Evolutionary conservation across 163 green algal genomes (phyloP).

Genomic region (Smithsoniella earleae): DNA sequence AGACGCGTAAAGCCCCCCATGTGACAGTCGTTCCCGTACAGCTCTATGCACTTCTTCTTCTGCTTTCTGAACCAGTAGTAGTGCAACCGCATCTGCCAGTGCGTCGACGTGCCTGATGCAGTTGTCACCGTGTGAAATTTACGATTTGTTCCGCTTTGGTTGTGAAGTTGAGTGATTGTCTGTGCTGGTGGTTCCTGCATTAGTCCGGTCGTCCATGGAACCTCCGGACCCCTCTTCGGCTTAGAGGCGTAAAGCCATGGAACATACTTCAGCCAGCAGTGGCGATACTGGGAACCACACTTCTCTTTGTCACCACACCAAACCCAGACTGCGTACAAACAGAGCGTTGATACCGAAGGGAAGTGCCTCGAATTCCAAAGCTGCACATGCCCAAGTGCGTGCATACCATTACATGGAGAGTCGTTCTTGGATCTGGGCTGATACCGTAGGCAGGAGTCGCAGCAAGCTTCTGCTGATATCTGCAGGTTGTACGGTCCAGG

Average conservation of each 20-base stretch:
- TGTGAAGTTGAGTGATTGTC: conserved; percentile 1
- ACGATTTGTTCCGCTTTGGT: conserved; percentile 37
- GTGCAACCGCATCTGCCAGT: conserved; percentile 77
- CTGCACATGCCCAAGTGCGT: background rate
- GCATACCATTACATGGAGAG: conserved; percentile 61
- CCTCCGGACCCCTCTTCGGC: conserved; percentile 41
- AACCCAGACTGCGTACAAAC: conserved; percentile 66
- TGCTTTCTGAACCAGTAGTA: conserved; percentile 79
- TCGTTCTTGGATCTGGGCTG: conserved; percentile 41
- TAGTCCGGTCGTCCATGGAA: conserved; percentile 63
- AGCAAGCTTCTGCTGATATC: conserved; percentile 55
- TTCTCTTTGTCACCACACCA: conserved; percentile 57
- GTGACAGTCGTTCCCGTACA: conserved; percentile 38
- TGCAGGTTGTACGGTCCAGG: conserved; percentile 47
- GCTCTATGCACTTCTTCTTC: conserved; percentile 48
- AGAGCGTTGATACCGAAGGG: background rate
- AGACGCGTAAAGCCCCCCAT: conserved; percentile 80
- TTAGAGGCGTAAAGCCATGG: conserved; percentile 7
- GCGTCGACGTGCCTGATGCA: conserved; percentile 59
- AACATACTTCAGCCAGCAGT: conserved; percentile 90
- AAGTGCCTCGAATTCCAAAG: background rate
- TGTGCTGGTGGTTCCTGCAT: conserved; percentile 8
- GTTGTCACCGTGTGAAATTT: conserved; percentile 73
- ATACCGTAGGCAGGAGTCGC: conserved; percentile 50
- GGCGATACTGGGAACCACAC: conserved; percentile 51